Base-by-base conservation (phyloP, 2,329 filamentous ascomycete species). In the Fusarium hostae region DNA sequence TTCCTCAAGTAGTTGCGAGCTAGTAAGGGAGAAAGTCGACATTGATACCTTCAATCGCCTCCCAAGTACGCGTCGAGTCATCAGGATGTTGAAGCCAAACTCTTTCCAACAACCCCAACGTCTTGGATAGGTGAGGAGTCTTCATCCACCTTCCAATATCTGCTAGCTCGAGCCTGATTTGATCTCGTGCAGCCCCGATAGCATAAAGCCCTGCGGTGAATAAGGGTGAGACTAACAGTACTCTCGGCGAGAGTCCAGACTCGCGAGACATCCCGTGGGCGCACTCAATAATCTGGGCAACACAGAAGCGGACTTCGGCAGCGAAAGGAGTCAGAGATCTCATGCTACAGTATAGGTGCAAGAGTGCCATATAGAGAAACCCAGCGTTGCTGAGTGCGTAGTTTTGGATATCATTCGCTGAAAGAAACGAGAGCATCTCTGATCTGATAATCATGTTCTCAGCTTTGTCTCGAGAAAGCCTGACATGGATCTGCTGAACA, bases 131-230 rank as follows among this genome's bases (percentile, higher is more conserved):
- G 47, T 72, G 70, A 8, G 61, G 69, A 12, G 66, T 72, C 28
- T 37, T 63, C 66, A 72, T 72, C 70, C 70, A 72, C 20, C 40
- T 47, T 9, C 61, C 62, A 18, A 72, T 67, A 9, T 67, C 59
- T 20, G 13, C 43, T 22, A 72, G 34, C 2, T 56, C 66, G 2
- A 30, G 56, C 15, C 47, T 51, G 5, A 72, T 50, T 9, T 54
- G 56, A 7, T 58, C 43, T 20, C 59, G 26, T 12, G 51, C 61
- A 35, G 43, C 0, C 4, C 70, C 66, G 2, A 48, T 32, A 2
- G 70, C 66, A 11, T 59, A 72, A 26, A 72, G 56, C 0, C 69
- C 66, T 2, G 69, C 66, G 1, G 70, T 63, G 15, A 72, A 72
- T 13, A 72, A 32, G 1, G 61, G 70, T 6, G 69, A 59, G 6